phyloP scores from a whole-genome alignment of 176 grass and related monocot species.

The Luzula sylvatica region DNA sequence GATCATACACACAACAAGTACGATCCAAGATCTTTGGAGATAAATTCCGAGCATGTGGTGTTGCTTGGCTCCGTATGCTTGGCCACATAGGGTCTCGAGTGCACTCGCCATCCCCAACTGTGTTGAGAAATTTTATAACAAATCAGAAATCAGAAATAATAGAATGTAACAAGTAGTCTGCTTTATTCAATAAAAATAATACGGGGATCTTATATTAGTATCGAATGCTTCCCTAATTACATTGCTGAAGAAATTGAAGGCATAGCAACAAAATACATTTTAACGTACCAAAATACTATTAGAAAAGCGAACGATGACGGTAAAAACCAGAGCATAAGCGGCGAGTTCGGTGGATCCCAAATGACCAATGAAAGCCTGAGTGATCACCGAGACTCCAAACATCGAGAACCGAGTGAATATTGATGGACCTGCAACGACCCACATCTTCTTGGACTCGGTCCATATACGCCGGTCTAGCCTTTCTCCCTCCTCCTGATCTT shows the following conservation, averaged over 20 bases:
- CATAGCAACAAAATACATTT: background rate
- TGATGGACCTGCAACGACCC: constrained; percentile 61
- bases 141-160: no score
- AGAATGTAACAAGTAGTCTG: no score
- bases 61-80: constrained; percentile 47
- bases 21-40: constrained; percentile 63
- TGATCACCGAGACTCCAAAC: constrained; percentile 80
- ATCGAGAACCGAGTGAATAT: constrained; percentile 67
- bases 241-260: no score
- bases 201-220: no score
- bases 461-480: constrained; percentile 3
- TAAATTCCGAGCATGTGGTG: constrained; percentile 78
- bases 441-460: constrained; percentile 77
- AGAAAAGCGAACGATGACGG: constrained; percentile 69
- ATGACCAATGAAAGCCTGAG: constrained; percentile 73
- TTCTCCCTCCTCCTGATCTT: constrained; percentile 15
- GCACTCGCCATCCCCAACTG: constrained; percentile 77
- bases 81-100: constrained; percentile 62
- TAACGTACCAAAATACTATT: constrained; percentile 47
- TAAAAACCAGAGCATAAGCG: constrained; percentile 65
- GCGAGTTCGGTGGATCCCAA: constrained; percentile 68
- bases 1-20: constrained; percentile 26
- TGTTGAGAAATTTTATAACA: background rate
- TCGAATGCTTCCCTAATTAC: no score
- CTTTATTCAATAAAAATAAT: no score